Conservation (phyloP, 768 basidiomycete genomes). For the Leccinum rimulosum region DNA sequence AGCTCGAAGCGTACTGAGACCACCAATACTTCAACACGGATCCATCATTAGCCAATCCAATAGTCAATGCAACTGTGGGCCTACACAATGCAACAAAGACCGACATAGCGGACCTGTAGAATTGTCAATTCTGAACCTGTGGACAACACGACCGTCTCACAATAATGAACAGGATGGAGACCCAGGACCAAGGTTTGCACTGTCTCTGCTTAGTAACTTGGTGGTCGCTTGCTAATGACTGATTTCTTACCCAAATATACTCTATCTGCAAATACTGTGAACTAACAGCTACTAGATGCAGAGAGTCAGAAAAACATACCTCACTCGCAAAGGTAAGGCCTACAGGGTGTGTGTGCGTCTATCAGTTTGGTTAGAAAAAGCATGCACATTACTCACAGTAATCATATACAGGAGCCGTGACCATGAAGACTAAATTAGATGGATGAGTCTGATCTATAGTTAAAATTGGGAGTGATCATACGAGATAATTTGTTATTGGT, state of each 20-base stretch:
- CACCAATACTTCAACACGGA: background rate
- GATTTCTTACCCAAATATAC: constrained; percentile 16
- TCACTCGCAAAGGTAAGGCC: constrained; percentile 10
- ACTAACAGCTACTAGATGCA: background rate
- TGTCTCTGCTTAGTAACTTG: background rate
- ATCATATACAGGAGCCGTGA: background rate
- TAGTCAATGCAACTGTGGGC: background rate
- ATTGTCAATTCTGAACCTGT: background rate
- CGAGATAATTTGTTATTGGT: background rate
- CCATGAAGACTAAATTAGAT: background rate
- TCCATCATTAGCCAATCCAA: background rate
- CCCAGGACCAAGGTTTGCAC: constrained; percentile 8
- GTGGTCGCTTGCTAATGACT: background rate
- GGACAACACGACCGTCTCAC: background rate
- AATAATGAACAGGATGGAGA: constrained; percentile 10
- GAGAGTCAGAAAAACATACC: background rate
- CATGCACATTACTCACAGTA: background rate
- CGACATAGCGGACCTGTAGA: background rate
- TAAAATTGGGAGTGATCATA: background rate
- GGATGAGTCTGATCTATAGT: background rate
- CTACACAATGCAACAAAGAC: constrained; percentile 3
- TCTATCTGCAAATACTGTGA: constrained; percentile 6
- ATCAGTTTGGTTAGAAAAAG: background rate
- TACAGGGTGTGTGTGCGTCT: background rate
- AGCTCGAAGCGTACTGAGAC: background rate